Conservation (phyloP, 2,329 filamentous ascomycete species). For the Exophiala mesophila region DNA sequence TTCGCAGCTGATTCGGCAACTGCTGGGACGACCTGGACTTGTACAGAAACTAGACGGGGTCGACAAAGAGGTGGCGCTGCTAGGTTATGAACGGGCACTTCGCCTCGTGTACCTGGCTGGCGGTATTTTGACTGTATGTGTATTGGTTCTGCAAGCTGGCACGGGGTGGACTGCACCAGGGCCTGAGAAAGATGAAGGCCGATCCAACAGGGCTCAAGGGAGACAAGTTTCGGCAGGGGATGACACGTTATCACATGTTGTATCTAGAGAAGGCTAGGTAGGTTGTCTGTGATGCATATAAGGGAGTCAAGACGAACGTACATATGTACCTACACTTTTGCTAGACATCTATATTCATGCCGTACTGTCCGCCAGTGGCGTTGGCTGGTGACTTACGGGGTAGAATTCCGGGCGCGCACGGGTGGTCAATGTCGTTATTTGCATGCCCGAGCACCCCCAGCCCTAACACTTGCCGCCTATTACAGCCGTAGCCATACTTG, state of each 20-base stretch:
- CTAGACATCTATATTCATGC: no score
- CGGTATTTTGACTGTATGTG: conserved; percentile 45
- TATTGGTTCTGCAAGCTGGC: conserved; percentile 52
- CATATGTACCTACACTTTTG: no score
- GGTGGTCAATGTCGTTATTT: no score
- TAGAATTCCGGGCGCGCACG: no score
- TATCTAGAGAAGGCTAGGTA: conserved; percentile 13
- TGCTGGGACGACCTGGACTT: conserved; percentile 56
- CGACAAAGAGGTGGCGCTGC: conserved; percentile 49
- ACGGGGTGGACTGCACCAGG: conserved; percentile 51
- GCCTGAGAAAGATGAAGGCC: conserved; percentile 27
- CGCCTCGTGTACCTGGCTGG: conserved; percentile 50
- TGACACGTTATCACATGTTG: conserved; percentile 6
- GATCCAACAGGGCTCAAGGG: conserved; percentile 1
- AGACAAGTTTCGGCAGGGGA: neutral
- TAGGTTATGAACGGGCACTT: conserved; percentile 52
- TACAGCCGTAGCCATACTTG: no score
- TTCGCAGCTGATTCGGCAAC: conserved; percentile 47
- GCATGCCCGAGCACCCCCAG: no score
- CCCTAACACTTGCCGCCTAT: no score
- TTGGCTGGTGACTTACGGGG: no score
- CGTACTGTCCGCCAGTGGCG: no score
- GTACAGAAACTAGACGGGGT: conserved; percentile 46
- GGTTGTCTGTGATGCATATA: no score
- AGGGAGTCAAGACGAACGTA: no score